A percentile compares a stretch with the other conserved stretches of the same genome.
phyloP scores from a whole-genome alignment of 345 rosid species.

The Laguncularia racemosa region DNA sequence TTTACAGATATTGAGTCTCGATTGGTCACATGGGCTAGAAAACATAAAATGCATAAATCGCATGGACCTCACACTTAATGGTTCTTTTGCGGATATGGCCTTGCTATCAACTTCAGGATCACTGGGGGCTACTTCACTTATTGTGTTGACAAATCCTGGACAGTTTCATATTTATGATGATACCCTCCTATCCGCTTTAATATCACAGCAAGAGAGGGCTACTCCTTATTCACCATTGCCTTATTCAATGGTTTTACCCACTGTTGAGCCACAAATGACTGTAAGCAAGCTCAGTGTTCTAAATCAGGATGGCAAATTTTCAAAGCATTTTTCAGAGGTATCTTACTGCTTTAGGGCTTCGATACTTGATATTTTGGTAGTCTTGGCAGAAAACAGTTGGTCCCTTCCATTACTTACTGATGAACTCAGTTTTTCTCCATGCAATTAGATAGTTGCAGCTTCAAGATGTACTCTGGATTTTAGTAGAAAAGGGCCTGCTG shows the following conservation, averaged over 20 bases:
- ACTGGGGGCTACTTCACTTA: constrained; percentile 26
- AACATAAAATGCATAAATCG: constrained; percentile 55
- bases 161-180: constrained; percentile 58
- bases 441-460: constrained; percentile 48
- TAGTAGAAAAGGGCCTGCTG: constrained; percentile 22
- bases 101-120: constrained; percentile 43
- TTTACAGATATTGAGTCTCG: constrained; percentile 59
- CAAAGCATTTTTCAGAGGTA: constrained; percentile 57
- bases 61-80: constrained; percentile 55
- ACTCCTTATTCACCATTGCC: constrained; percentile 37
- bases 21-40: constrained; percentile 65
- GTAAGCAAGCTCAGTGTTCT: constrained; percentile 37
- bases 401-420: constrained; percentile 4
- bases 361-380: no score
- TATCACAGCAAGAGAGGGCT: constrained; percentile 37
- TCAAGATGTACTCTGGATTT: constrained; percentile 36
- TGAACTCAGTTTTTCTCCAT: constrained; percentile 19
- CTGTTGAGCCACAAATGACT: constrained; percentile 53
- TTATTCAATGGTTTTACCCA: constrained; percentile 52
- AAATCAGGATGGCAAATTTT: constrained; percentile 27
- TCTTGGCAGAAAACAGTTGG: no score
- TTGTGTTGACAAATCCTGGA: constrained; percentile 71
- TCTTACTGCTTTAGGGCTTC: not conserved
- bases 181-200: constrained; percentile 38
- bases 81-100: constrained; percentile 83